These are phyloP conservation scores for Boletus smithii DNA, from an alignment of 1,284 basidiomycete species.

Conservation along the genomic window DNA sequence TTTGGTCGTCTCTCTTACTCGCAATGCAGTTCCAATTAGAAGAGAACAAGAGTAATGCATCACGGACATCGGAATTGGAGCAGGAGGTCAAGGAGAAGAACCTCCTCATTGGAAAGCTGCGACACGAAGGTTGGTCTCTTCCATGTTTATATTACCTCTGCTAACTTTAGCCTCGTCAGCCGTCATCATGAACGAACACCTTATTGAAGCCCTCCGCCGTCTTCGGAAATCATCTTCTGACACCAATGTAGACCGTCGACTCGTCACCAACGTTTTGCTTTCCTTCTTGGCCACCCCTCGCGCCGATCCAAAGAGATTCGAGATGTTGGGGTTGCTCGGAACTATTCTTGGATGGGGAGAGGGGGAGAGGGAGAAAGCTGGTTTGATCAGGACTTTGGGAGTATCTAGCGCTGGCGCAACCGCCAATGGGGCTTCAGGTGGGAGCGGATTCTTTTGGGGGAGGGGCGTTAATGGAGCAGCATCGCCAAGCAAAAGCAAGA, in stretches of 20 bases:
- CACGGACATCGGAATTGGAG: slow-evolving; percentile 69
- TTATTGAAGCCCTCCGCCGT: slow-evolving; percentile 94
- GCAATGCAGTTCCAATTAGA: slow-evolving; percentile 60
- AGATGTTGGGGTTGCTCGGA: slow-evolving; percentile 88
- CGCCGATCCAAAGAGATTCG: slow-evolving; percentile 91
- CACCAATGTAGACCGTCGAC: slow-evolving; percentile 86
- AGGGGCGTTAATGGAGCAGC: slow-evolving; percentile 24
- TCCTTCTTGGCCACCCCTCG: slow-evolving; percentile 89
- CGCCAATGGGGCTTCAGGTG: slow-evolving; percentile 14
- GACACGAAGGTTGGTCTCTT: slow-evolving; percentile 76
- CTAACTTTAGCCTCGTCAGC: slow-evolving; percentile 43
- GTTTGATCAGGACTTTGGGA: slow-evolving; percentile 36
- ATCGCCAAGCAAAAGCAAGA: slow-evolving; percentile 44
- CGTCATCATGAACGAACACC: slow-evolving; percentile 95
- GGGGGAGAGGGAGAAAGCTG: slow-evolving; percentile 85
- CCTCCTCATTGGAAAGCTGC: slow-evolving; percentile 84
- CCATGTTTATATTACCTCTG: background rate
- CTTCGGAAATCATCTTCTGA: slow-evolving; percentile 83
- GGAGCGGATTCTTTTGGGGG: slow-evolving; percentile 48
- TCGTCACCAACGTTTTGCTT: slow-evolving; percentile 95
- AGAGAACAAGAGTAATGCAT: slow-evolving; percentile 65
- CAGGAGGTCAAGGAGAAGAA: slow-evolving; percentile 95
- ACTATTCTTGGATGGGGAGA: slow-evolving; percentile 92
- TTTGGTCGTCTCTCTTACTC: slow-evolving; percentile 7
- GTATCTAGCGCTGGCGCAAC: slow-evolving; percentile 46